phyloP scores from a whole-genome alignment of 805 yeast genomes.

The Pichia paraexigua region DNA sequence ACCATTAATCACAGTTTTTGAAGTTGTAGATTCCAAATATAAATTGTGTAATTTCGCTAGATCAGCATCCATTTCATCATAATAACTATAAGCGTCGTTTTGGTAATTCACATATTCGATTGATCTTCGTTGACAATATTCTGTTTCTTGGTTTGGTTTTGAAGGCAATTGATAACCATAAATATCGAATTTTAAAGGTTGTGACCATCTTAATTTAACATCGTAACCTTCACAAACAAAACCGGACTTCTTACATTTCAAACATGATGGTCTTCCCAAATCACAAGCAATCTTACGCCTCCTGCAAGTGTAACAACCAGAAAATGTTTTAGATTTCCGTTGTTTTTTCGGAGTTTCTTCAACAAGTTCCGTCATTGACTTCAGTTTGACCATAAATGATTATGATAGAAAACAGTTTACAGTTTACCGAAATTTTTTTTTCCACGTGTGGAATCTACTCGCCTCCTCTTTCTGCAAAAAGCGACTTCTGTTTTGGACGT shows the following conservation, averaged over 20 bases:
- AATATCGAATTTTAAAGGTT: constrained; percentile 43
- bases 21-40: constrained; percentile 31
- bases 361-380: not conserved
- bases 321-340: constrained; percentile 60
- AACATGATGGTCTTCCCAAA: constrained; percentile 58
- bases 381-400: too few relatives aligned
- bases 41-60: constrained; percentile 47
- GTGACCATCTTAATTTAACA: constrained; percentile 73
- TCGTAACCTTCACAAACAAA: constrained; percentile 76
- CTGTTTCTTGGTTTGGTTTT: constrained; percentile 31
- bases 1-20: constrained; percentile 36
- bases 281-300: constrained; percentile 78
- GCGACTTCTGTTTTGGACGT: not conserved
- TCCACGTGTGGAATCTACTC: not conserved
- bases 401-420: not conserved
- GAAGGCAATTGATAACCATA: constrained; percentile 35
- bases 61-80: constrained; percentile 77
- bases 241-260: constrained; percentile 60
- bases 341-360: not conserved
- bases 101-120: constrained; percentile 70
- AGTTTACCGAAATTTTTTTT: not conserved
- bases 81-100: constrained; percentile 50
- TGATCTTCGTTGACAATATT: constrained; percentile 59
- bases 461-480: not conserved
- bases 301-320: constrained; percentile 87